Conservation (phyloP, 805 yeast genomes). For the Candida dajiaensis region DNA sequence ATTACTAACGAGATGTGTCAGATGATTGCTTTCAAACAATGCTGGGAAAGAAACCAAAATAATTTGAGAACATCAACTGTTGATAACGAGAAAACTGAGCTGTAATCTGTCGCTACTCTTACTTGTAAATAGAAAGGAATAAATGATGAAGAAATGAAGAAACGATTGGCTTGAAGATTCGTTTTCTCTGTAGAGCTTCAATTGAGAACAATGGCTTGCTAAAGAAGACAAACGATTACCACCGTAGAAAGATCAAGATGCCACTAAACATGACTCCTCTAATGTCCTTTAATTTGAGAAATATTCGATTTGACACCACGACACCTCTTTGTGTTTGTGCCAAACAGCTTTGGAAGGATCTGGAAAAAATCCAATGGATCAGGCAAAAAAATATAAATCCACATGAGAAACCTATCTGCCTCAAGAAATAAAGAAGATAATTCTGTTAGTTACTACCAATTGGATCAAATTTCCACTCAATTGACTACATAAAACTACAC, state of each 20-base stretch:
- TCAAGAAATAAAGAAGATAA: too few species aligned
- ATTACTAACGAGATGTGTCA: constrained; percentile 9
- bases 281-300: too few species aligned
- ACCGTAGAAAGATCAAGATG: too few species aligned
- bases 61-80: constrained; percentile 33
- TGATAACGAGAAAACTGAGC: constrained; percentile 16
- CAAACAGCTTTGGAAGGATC: constrained; percentile 1
- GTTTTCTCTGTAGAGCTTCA: too few species aligned
- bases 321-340: too few species aligned
- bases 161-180: too few species aligned
- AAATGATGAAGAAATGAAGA: neutral
- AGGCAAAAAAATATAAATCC: neutral
- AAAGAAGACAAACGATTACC: too few species aligned
- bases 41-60: constrained; percentile 37
- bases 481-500: neutral
- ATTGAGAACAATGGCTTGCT: too few species aligned
- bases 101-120: neutral
- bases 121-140: neutral
- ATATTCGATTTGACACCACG: too few species aligned
- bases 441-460: neutral
- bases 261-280: too few species aligned
- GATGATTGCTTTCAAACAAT: constrained; percentile 37
- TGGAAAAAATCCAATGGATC: neutral
- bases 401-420: neutral
- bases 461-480: neutral